Base-by-base conservation (phyloP, 106 monocot species). In the Allium fistulosum region DNA sequence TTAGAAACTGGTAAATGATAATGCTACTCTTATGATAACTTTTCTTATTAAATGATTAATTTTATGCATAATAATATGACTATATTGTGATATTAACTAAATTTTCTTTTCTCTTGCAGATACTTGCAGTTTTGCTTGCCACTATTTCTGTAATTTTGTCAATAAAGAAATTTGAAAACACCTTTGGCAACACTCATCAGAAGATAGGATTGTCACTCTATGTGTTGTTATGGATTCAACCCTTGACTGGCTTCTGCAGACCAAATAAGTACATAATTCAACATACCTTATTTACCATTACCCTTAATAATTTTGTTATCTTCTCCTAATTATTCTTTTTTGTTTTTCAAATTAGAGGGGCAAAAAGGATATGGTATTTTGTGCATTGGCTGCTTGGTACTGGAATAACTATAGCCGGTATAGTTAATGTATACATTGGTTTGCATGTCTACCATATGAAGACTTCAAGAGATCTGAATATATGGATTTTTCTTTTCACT, bases 121-220 rank as follows among this genome's bases (percentile, higher is more conserved):
- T 72, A 11, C 11, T 55, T 71, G 77, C 88, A 17, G 80, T 83
- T 45, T 26, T 83, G 37, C 78, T 93, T 62, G 80, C 88, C 10
- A 79, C 74, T 51, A 76, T 69, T 18, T 88, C 78, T 7, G 85
- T 81, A 28, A 61, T 81, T 57, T 70, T 86, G 17, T 85, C 88
- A 0, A 55, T 88, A 45, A 80, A 48, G 59, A 77, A 88, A 46
- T 88, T 93, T 49, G 86, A 88, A 58, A 93, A 93, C 61, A 74
- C 88, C 67, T 93, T 93, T 85, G 75, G 63, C 72, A 93, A 88
- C 70, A 77, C 69, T 46, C 93, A 93, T 74, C 88, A 89, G 52
- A 88, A 76, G 48, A 70, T 86, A 26, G 93, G 93, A 8, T 49
- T 88, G 46, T 83, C 74, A 16, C 83, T 93, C 48, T 93, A 88